A percentile compares a stretch with the other conserved stretches of the same genome.
Conservation (phyloP, 495 filamentous ascomycete genomes). For the Annulohypoxylon nitens region DNA sequence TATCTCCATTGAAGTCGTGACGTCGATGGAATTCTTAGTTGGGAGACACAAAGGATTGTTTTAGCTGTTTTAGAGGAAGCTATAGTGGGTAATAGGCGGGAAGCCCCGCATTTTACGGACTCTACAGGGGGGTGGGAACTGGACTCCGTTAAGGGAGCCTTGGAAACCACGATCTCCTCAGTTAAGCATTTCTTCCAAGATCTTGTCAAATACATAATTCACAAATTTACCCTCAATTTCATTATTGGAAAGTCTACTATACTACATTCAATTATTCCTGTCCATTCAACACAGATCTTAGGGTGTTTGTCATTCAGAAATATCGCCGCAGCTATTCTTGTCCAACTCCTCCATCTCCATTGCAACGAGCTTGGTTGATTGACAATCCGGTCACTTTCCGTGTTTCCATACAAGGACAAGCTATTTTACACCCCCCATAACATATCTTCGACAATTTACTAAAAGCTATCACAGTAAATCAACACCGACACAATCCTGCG, state of each 20-base stretch:
- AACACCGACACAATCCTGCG: background rate
- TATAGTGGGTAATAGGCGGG: background rate
- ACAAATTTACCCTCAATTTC: no score
- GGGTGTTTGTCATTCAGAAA: background rate
- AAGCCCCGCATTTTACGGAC: conserved; percentile 3
- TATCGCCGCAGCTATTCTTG: background rate
- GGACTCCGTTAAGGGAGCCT: background rate
- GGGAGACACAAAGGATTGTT: conserved; percentile 1
- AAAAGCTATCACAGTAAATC: background rate
- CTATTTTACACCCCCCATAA: no score
- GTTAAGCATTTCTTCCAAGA: background rate
- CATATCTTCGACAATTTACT: no score
- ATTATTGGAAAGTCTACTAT: no score
- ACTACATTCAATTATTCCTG: no score
- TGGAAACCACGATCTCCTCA: background rate
- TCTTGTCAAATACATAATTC: conserved; percentile 1
- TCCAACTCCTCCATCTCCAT: no score
- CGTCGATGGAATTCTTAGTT: conserved; percentile 29
- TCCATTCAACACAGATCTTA: no score
- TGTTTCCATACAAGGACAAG: no score
- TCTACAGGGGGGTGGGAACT: background rate
- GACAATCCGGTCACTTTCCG: no score
- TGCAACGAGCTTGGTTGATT: no score
- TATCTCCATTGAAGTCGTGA: conserved; percentile 25
- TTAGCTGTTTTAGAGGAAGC: background rate